Conservation (phyloP, 495 filamentous ascomycete genomes). For the Amniculicola lignicola region DNA sequence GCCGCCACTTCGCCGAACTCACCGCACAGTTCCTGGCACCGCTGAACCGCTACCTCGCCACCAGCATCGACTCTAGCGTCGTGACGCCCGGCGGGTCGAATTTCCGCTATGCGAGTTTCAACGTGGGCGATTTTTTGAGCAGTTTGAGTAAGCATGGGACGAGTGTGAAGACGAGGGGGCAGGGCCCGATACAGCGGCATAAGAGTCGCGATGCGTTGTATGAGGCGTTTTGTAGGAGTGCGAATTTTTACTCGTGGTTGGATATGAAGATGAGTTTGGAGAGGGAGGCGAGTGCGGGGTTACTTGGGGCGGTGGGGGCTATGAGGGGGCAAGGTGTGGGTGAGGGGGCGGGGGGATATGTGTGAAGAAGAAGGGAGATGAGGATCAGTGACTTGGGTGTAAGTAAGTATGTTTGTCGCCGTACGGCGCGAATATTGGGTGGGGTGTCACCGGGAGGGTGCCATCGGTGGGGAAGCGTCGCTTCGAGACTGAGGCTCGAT, state of each 20-base stretch:
- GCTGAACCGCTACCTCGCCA: slow-evolving; percentile 39
- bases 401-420: too few species aligned
- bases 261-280: slow-evolving; percentile 42
- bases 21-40: slow-evolving; percentile 40
- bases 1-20: slow-evolving; percentile 38
- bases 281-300: slow-evolving; percentile 37
- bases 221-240: slow-evolving; percentile 34
- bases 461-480: too few species aligned
- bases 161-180: slow-evolving; percentile 34
- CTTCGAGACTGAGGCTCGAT: too few species aligned
- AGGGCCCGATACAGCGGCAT: slow-evolving; percentile 35
- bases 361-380: too few species aligned
- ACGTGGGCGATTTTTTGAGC: slow-evolving; percentile 33
- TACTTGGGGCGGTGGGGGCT: slow-evolving; percentile 18
- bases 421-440: too few species aligned
- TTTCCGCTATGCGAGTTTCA: slow-evolving; percentile 36
- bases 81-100: slow-evolving; percentile 31
- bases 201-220: slow-evolving; percentile 35
- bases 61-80: slow-evolving; percentile 20
- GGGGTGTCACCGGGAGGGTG: too few species aligned
- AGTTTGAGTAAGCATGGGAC: slow-evolving; percentile 38
- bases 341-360: too few species aligned
- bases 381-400: too few species aligned
- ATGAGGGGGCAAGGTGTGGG: too few species aligned
- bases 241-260: slow-evolving; percentile 41